These are phyloP conservation scores for Populus hybrid DNA, from an alignment of 441 rosid genomes.

Conservation along the genomic window DNA sequence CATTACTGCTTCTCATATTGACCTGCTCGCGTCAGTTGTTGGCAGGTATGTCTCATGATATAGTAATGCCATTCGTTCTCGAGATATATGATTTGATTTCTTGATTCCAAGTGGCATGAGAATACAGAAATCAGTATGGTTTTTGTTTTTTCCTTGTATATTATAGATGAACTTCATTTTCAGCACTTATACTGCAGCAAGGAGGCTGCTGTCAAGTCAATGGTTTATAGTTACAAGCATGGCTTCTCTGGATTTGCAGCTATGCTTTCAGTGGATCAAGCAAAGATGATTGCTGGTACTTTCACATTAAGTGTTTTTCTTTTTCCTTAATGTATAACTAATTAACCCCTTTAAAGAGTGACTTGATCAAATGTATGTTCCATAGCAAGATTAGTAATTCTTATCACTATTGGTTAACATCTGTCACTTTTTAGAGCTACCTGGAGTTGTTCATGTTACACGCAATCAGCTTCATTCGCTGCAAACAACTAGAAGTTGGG, in stretches of 20 bases:
- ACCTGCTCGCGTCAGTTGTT: constrained; percentile 39
- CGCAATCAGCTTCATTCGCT: constrained; percentile 45
- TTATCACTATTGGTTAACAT: not conserved
- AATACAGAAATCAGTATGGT: too few species aligned
- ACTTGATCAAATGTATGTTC: not conserved
- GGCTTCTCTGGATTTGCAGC: constrained; percentile 80
- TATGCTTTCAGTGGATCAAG: constrained; percentile 52
- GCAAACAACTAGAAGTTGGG: constrained; percentile 67
- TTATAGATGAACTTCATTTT: not conserved
- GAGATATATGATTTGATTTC: too few species aligned
- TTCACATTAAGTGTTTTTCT: not conserved
- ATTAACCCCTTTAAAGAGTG: too few species aligned
- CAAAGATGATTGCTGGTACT: constrained; percentile 46
- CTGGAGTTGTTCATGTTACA: constrained; percentile 51
- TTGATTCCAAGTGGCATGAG: too few species aligned
- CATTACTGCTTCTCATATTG: constrained; percentile 35
- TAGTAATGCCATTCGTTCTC: too few species aligned
- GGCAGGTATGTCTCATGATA: constrained; percentile 32
- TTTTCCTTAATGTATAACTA: not conserved
- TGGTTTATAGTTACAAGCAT: constrained; percentile 68
- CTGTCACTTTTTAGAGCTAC: constrained; percentile 31
- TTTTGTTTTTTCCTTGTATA: not conserved
- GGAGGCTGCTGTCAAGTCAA: constrained; percentile 39
- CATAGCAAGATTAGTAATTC: not conserved
- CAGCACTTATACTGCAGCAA: constrained; percentile 39